phyloP scores from a whole-genome alignment of 257 asterid species.

The Forsythia viridissima region DNA sequence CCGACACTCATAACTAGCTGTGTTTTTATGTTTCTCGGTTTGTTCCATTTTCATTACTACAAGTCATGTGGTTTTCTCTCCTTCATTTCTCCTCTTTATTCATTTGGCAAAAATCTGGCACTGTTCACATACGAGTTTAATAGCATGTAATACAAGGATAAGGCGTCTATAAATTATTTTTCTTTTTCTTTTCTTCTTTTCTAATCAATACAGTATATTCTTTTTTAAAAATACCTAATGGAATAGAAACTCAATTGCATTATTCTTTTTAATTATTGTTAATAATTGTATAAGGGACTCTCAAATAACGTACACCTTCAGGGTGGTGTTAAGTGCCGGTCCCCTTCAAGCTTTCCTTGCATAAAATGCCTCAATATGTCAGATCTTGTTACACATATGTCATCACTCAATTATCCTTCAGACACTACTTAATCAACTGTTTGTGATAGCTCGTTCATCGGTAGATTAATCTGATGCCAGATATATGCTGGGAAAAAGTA shows the following conservation, averaged over 20 bases:
- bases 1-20: neutral
- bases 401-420: neutral
- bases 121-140: neutral
- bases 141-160: neutral
- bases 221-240: too few relatives aligned
- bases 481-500: conserved; percentile 1
- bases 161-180: neutral
- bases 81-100: neutral
- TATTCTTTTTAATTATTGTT: too few relatives aligned
- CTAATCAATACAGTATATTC: neutral
- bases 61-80: neutral
- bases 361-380: neutral
- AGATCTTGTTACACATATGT: too few relatives aligned
- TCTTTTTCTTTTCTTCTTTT: neutral
- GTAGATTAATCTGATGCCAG: neutral
- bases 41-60: neutral
- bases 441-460: neutral
- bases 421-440: neutral
- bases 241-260: too few relatives aligned
- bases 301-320: too few relatives aligned
- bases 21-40: neutral
- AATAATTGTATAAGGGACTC: too few relatives aligned
- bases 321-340: neutral
- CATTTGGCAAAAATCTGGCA: neutral
- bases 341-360: neutral